Evolutionary conservation across 495 filamentous ascomycete genomes (phyloP).

Genomic region (Neurospora hispaniola): DNA sequence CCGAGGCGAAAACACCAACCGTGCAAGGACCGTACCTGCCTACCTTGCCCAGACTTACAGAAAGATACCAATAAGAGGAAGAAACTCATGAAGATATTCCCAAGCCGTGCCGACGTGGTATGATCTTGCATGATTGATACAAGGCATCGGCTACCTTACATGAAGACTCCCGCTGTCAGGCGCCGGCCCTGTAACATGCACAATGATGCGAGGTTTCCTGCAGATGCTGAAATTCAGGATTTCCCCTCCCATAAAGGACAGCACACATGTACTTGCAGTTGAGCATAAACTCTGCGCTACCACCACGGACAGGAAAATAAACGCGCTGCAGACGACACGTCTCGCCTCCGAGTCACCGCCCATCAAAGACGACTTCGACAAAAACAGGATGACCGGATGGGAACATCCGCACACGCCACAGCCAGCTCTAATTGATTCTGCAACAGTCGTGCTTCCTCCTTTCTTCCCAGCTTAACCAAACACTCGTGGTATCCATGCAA

Average conservation of each 20-base stretch:
- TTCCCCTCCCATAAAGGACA: no score
- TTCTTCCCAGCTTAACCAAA: slow-evolving; percentile 37
- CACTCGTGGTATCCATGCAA: slow-evolving; percentile 59
- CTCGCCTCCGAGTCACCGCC: background rate
- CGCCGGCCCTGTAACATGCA: background rate
- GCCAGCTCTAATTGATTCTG: slow-evolving; percentile 39
- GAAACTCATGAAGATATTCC: no score
- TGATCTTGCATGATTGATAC: background rate
- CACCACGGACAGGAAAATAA: background rate
- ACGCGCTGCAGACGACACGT: background rate
- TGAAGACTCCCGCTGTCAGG: no score
- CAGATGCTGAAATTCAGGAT: no score
- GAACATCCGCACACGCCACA: slow-evolving; percentile 46
- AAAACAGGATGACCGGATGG: slow-evolving; percentile 50
- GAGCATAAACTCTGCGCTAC: background rate
- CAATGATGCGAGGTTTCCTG: background rate
- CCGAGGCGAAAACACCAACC: background rate
- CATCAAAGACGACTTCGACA: slow-evolving; percentile 31
- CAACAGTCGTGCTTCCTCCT: slow-evolving; percentile 39
- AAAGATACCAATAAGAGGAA: background rate
- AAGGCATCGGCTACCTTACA: no score
- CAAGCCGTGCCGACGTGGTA: background rate
- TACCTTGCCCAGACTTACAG: background rate
- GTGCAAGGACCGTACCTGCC: no score
- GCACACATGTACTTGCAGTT: no score